Base-by-base conservation (phyloP, 2,329 filamentous ascomycete species). In the Westerdykella sp. region DNA sequence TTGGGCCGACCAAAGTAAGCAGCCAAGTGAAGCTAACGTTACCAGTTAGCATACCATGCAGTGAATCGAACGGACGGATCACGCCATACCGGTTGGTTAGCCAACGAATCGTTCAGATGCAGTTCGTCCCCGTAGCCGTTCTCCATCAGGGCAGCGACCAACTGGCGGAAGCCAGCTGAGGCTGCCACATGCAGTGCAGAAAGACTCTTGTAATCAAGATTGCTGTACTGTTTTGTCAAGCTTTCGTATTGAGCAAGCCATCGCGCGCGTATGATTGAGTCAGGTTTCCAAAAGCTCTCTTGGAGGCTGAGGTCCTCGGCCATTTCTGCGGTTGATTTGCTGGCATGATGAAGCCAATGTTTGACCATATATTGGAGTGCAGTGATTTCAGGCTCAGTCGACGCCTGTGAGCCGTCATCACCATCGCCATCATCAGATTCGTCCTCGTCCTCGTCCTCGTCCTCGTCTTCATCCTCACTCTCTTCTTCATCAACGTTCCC, bases 301-400 rank as follows among this genome's bases (percentile, higher is more conserved):
- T 44, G 36, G 11, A 21, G 36, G 22, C 42, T 44, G 18, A 44
- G 25, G n/a, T 40, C 37, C 23, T 44, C 42, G 11, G 42, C 42
- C 30, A 44, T 34, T 10, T 44, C 42, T 6, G 28, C 13, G 4
- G 42, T 44, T 5, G 37, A 39, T 39, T 45, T 42, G 34, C 39
- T 42, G 18, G 43, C 43, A 35, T 45, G 43, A 30, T 42, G 43
- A 4, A 45, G 22, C 39, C 39, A 45, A 22, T 45, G 39, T 18
- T 45, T 41, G n/a, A 42, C 43, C 39, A 42, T 45, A 18, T 45
- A 45, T 3, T 39, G 39, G 5, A 37, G 22, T 14, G 39, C 43
- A 18, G 12, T 14, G 21, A 21, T 21, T 39, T 45, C 43, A 13
- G 23, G 34, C 18, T 45, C 34, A 6, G 14, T 13, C 18, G 9